Conservation (phyloP, 331 rosid genomes). For the Quercus lobata region DNA sequence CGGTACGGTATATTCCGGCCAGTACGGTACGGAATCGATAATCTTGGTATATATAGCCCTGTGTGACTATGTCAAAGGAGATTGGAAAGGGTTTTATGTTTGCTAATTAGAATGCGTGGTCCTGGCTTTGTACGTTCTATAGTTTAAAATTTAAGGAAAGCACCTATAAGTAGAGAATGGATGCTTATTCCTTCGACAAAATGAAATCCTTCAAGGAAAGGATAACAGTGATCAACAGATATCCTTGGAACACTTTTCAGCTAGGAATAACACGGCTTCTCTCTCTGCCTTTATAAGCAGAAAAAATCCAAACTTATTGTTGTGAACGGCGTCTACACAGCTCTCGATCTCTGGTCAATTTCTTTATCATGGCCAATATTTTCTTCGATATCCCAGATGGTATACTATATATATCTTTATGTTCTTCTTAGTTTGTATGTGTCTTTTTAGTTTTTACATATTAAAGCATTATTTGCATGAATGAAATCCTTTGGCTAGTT, state of each 20-base stretch:
- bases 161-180: too few species aligned
- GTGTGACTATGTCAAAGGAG: too few species aligned
- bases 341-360: neutral
- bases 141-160: too few species aligned
- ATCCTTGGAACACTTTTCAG: neutral
- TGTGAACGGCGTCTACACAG: neutral
- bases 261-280: too few species aligned
- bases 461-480: neutral
- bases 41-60: too few species aligned
- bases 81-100: too few species aligned
- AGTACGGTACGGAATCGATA: too few species aligned
- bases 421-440: neutral
- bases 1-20: too few species aligned
- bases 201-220: constrained; percentile 23
- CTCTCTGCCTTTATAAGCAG: too few species aligned
- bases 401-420: neutral
- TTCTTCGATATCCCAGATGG: constrained; percentile 37
- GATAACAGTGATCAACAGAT: neutral
- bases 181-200: neutral
- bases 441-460: neutral
- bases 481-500: neutral
- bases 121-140: too few species aligned
- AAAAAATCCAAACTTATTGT: too few species aligned
- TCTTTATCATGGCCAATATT: constrained; percentile 8
- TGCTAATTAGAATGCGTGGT: too few species aligned